Evolutionary conservation across 768 basidiomycete species (phyloP), one percentile per base, ranked within the genome.

Genomic region (Rhizopogon vulgaris): DNA sequence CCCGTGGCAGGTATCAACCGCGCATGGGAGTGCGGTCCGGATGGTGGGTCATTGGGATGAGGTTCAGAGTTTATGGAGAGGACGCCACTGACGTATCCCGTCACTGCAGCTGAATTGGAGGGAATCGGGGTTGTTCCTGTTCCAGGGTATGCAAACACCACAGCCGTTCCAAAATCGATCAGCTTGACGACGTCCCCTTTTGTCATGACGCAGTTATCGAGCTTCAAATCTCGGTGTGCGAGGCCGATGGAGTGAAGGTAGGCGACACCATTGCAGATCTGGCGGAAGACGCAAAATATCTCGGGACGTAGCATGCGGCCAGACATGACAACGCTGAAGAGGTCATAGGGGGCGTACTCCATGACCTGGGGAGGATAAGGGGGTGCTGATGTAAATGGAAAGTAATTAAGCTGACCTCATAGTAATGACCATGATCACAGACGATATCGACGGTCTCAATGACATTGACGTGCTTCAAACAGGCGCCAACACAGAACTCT

Each of bases 191-290:
- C 81, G 64, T 97, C 93, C 63, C 87, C 78, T 3, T 75, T 75
- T n/a, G 90, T 95, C 91, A 99, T 96, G 73, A 99, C 96, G 69
- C 96, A 98, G 69, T 99, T 99, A 75, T 99, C 96, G 54, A 99
- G 87, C 71, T 99, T 99, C 72, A 99, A 83, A 70, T 99, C 96
- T 41, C 96, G 90, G 65, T 99, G 96, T 5, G 96, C 96, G 47
- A 98, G 85, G 25, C 96, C 96, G 75, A 98, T 85, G 58, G 90
- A 87, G 71, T 99, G 96, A 45, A 99, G 84, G 67, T 99, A 98
- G 69, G 95, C 90, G 56, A 99, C 95, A 51, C 96, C 96, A 61
- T 92, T 89, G 69, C 94, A 91, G 60, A 99, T 97, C 71, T 99
- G 96, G 54, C 94, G 90, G 73, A 98, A 98, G 57, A 98, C 93